Evolutionary conservation across 2,329 filamentous ascomycete genomes (phyloP).

Genomic region (Cephalotrichum gorgonifer): DNA sequence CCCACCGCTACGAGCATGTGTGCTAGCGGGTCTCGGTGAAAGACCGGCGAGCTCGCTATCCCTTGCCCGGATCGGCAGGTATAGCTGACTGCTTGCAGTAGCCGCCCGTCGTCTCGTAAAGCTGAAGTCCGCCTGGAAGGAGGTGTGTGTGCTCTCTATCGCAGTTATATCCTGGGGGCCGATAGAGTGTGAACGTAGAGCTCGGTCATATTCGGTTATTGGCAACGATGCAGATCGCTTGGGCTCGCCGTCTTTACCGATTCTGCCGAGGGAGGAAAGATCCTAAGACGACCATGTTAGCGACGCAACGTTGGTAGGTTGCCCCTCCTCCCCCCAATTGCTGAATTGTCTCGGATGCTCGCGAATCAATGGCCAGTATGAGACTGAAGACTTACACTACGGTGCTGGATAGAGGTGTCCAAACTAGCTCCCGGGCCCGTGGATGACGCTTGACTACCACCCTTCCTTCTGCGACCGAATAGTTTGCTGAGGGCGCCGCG

Average conservation of each 20-base stretch:
- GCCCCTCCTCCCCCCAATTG: background rate
- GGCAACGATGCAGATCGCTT: slow-evolving; percentile 50
- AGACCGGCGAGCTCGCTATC: slow-evolving; percentile 38
- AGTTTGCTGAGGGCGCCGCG: slow-evolving; percentile 45
- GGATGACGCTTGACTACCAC: slow-evolving; percentile 19
- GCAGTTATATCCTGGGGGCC: slow-evolving; percentile 43
- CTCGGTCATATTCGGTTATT: slow-evolving; percentile 49
- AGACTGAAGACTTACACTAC: slow-evolving; percentile 1
- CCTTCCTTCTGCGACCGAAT: slow-evolving; percentile 48
- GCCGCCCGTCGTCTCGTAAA: slow-evolving; percentile 28
- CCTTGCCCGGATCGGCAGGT: slow-evolving; percentile 19
- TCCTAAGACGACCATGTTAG: background rate
- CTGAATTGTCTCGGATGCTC: background rate
- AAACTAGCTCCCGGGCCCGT: background rate
- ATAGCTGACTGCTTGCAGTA: slow-evolving; percentile 28
- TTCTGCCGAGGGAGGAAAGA: background rate
- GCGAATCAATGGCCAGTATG: too few species aligned
- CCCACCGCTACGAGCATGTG: slow-evolving; percentile 38
- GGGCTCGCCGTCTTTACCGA: slow-evolving; percentile 18
- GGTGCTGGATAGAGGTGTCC: slow-evolving; percentile 1
- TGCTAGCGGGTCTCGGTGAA: slow-evolving; percentile 51
- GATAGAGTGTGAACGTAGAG: slow-evolving; percentile 51
- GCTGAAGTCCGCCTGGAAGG: slow-evolving; percentile 34
- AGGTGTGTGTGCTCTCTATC: slow-evolving; percentile 43
- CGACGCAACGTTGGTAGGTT: background rate